phyloP scores from a whole-genome alignment of 1,284 basidiomycete genomes.

The Apiotrichum montevideense region DNA sequence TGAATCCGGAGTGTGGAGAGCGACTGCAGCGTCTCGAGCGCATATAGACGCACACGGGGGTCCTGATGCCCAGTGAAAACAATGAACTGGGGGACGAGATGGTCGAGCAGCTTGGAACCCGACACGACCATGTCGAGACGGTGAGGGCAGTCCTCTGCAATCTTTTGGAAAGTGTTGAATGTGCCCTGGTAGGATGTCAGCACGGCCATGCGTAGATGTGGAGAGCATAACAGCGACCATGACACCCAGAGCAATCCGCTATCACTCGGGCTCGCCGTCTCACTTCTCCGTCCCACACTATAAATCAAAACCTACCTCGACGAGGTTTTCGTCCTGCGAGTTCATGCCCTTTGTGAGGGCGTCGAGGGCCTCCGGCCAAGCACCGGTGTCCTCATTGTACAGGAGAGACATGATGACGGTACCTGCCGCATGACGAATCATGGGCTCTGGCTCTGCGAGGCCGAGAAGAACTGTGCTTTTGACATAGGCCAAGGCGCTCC shows the following conservation, averaged over 20 bases:
- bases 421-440: constrained; percentile 85
- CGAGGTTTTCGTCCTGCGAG: constrained; percentile 62
- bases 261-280: too few relatives aligned
- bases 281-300: neutral
- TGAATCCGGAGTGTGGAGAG: constrained; percentile 79
- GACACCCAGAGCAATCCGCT: too few relatives aligned
- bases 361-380: constrained; percentile 87
- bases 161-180: constrained; percentile 89
- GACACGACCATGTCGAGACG: constrained; percentile 86
- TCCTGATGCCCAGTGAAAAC: constrained; percentile 64
- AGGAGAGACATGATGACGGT: constrained; percentile 85
- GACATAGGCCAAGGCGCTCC: constrained; percentile 62
- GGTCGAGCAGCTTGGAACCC: constrained; percentile 79
- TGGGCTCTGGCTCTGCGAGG: constrained; percentile 68
- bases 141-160: constrained; percentile 93
- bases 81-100: constrained; percentile 93
- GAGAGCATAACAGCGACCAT: neutral
- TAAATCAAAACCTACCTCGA: constrained; percentile 63
- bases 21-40: constrained; percentile 88
- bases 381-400: constrained; percentile 73
- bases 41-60: constrained; percentile 81
- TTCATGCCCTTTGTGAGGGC: constrained; percentile 73
- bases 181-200: constrained; percentile 59
- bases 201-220: neutral
- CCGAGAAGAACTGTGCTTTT: constrained; percentile 75